phyloP scores from a whole-genome alignment of 2,329 filamentous ascomycete genomes.

The Penicillium sp. region DNA sequence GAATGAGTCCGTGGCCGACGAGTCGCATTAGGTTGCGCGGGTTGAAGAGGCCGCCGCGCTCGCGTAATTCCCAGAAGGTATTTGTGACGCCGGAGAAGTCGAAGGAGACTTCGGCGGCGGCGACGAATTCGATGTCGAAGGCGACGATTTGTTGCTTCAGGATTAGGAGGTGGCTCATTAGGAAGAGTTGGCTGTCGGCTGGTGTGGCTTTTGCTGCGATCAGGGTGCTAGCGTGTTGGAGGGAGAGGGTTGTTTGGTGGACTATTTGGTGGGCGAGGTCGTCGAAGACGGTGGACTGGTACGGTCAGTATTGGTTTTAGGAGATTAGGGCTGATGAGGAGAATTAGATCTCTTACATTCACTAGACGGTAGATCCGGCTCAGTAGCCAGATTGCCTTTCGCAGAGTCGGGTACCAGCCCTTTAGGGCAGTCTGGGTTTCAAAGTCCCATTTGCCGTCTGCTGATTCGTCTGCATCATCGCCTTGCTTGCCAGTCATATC shows the following conservation, averaged over 20 bases:
- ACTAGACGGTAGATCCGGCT: slow-evolving; percentile 67
- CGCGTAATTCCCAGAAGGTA: slow-evolving; percentile 65
- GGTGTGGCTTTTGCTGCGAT: slow-evolving; percentile 61
- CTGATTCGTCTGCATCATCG: slow-evolving; percentile 50
- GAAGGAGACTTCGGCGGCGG: slow-evolving; percentile 61
- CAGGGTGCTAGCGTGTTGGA: slow-evolving; percentile 70
- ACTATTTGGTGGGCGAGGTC: slow-evolving; percentile 78
- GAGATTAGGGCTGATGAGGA: background rate
- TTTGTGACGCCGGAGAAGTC: slow-evolving; percentile 63
- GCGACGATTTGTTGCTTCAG: slow-evolving; percentile 95
- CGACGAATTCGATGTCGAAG: slow-evolving; percentile 81
- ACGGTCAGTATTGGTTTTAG: slow-evolving; percentile 14
- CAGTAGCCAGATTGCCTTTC: slow-evolving; percentile 65
- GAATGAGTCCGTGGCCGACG: slow-evolving; percentile 56
- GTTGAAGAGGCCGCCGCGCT: slow-evolving; percentile 63
- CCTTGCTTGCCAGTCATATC: slow-evolving; percentile 46
- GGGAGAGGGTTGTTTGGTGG: slow-evolving; percentile 78
- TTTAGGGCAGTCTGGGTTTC: slow-evolving; percentile 55
- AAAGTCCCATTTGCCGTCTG: slow-evolving; percentile 50
- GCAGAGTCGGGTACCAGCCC: slow-evolving; percentile 64
- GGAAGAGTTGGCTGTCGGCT: slow-evolving; percentile 80
- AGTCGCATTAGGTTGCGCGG: slow-evolving; percentile 59
- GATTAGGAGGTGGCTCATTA: slow-evolving; percentile 89
- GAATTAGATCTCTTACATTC: slow-evolving; percentile 47
- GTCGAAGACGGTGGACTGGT: slow-evolving; percentile 63